These are phyloP conservation scores for Sugiyamaella floridensis DNA, from an alignment of 805 yeast genomes.

Conservation along the genomic window DNA sequence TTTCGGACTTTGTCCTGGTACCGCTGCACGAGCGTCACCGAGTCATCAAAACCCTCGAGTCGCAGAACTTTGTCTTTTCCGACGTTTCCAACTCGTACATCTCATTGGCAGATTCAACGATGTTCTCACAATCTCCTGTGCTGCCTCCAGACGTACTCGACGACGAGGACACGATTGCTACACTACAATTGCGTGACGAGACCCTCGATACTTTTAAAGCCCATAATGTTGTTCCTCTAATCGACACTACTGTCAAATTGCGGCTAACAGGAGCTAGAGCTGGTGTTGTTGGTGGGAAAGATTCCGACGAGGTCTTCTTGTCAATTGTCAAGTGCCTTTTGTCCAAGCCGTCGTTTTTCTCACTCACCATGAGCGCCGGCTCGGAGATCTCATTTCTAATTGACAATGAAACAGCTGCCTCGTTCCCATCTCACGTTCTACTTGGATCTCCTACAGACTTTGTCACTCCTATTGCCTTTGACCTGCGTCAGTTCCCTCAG, in stretches of 20 bases:
- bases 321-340: conserved; percentile 37
- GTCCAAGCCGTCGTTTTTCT: conserved; percentile 24
- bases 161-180: neutral
- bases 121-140: conserved; percentile 3
- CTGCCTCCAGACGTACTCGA: neutral
- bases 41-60: conserved; percentile 41
- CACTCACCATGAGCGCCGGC: conserved; percentile 26
- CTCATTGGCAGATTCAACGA: conserved; percentile 8
- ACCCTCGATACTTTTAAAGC: conserved; percentile 13
- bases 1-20: conserved; percentile 55
- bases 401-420: conserved; percentile 16
- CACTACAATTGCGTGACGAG: neutral
- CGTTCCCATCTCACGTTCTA: conserved; percentile 44
- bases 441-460: conserved; percentile 53
- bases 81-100: conserved; percentile 41
- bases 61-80: conserved; percentile 39
- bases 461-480: conserved; percentile 50
- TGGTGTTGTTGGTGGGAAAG: conserved; percentile 38
- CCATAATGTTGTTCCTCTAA: conserved; percentile 39
- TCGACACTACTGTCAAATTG: conserved; percentile 37
- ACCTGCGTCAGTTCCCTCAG: conserved; percentile 46
- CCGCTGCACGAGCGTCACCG: conserved; percentile 41
- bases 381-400: conserved; percentile 27
- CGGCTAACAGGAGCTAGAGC: conserved; percentile 55
- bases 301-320: conserved; percentile 20